Conservation (phyloP, 441 rosid genomes). For the Eruca vesicaria region DNA sequence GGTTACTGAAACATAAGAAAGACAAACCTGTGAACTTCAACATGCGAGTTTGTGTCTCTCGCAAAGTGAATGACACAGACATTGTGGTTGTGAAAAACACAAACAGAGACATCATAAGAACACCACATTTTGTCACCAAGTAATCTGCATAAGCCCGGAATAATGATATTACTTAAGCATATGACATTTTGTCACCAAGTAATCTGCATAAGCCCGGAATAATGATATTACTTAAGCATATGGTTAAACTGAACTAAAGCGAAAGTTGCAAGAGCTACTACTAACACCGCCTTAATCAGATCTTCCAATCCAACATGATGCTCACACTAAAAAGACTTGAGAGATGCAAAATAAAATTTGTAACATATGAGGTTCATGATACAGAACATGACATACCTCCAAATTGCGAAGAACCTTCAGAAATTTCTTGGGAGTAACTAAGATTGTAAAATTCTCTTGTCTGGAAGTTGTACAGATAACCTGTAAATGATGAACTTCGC, state of each 20-base stretch:
- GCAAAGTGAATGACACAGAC: constrained; percentile 96
- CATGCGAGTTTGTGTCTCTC: constrained; percentile 99
- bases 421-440: constrained; percentile 78
- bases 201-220: constrained; percentile 54
- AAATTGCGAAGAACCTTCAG: constrained; percentile 79
- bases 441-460: constrained; percentile 92
- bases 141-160: constrained; percentile 60
- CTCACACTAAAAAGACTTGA: neutral
- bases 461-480: constrained; percentile 85
- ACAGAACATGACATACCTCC: constrained; percentile 66
- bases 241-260: constrained; percentile 2
- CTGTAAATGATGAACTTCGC: constrained; percentile 43
- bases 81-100: constrained; percentile 98
- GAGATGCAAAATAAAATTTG: neutral
- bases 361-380: neutral
- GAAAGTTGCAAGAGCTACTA: constrained; percentile 12
- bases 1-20: constrained; percentile 16
- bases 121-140: constrained; percentile 97
- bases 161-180: constrained; percentile 1
- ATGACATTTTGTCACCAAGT: constrained; percentile 81
- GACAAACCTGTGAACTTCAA: constrained; percentile 85
- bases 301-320: neutral
- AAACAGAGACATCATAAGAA: constrained; percentile 97
- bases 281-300: neutral
- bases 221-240: neutral